These are phyloP conservation scores for Mycena rosella DNA, from an alignment of 768 basidiomycete genomes.

Conservation along the genomic window DNA sequence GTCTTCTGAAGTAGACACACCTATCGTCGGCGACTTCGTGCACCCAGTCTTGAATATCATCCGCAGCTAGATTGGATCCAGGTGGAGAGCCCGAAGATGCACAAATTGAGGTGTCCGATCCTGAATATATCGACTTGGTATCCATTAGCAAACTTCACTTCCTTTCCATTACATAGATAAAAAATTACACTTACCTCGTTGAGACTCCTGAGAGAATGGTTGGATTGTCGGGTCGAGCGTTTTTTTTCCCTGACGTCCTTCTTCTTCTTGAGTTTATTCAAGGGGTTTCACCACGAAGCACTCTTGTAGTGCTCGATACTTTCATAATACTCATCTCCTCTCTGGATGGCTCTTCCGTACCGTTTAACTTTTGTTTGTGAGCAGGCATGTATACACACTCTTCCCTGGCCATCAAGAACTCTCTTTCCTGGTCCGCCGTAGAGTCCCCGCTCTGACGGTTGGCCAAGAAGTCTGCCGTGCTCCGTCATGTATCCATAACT, in stretches of 20 bases:
- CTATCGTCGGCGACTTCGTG: too few relatives aligned
- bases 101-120: too few relatives aligned
- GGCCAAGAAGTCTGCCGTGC: not conserved
- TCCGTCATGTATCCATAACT: not conserved
- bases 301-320: slow-evolving; percentile 8
- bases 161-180: too few relatives aligned
- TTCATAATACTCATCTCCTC: not conserved
- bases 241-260: not conserved
- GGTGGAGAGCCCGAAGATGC: too few relatives aligned
- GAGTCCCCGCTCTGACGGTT: not conserved
- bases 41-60: too few relatives aligned
- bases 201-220: too few relatives aligned
- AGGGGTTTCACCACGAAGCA: slow-evolving; percentile 3
- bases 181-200: too few relatives aligned
- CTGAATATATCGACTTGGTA: too few relatives aligned
- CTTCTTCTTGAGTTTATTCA: slow-evolving; percentile 6
- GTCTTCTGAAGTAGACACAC: too few relatives aligned
- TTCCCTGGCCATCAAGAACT: slow-evolving; percentile 10
- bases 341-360: not conserved
- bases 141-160: too few relatives aligned
- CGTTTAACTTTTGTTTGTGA: not conserved
- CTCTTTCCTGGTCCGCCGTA: not conserved
- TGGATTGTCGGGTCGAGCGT: not conserved
- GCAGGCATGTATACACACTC: slow-evolving; percentile 1
- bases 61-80: too few relatives aligned